Conservation (phyloP, 345 rosid genomes). For the Citrus sinensis region DVS_A1.0 CM039161.1:22034001-22034500, state of each 20-base stretch:
- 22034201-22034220: conserved; percentile 70
- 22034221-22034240: conserved; percentile 73
- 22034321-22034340: conserved; percentile 76
- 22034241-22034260: conserved; percentile 78
- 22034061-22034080: background rate
- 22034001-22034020: background rate
- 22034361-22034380: conserved; percentile 85
- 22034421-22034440: conserved; percentile 73
- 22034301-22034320: conserved; percentile 75
- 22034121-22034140: background rate
- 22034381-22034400: conserved; percentile 81
- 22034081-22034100: conserved; percentile 3
- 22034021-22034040: conserved; percentile 8
- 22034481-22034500: conserved; percentile 81
- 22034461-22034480: conserved; percentile 79
- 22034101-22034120: background rate
- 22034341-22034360: conserved; percentile 70
- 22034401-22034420: conserved; percentile 54
- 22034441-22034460: conserved; percentile 82
- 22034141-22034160: conserved; percentile 49
- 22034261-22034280: conserved; percentile 70
- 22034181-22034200: conserved; percentile 74
- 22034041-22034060: conserved; percentile 1
- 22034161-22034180: conserved; percentile 71
- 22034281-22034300: conserved; percentile 80